Conservation (phyloP, 495 filamentous ascomycete genomes). For the Podospora pseudopauciseta region DNA sequence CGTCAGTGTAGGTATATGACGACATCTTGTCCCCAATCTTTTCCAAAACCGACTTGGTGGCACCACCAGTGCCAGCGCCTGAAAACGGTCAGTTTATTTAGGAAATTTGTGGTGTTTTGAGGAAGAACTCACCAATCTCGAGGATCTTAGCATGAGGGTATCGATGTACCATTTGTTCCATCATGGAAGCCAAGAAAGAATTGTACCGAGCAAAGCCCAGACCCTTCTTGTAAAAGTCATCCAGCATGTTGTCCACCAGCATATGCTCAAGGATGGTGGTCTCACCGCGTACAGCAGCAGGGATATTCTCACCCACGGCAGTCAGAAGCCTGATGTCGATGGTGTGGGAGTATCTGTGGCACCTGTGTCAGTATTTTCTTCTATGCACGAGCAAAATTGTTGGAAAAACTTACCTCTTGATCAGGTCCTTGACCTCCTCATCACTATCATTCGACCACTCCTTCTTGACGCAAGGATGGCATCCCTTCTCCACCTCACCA, state of each 20-base stretch:
- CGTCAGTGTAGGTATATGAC: conserved; percentile 49
- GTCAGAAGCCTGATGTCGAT: conserved; percentile 18
- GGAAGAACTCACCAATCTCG: conserved; percentile 40
- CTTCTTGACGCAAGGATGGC: conserved; percentile 9
- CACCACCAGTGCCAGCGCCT: conserved; percentile 37
- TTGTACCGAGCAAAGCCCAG: neutral
- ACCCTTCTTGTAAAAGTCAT: neutral
- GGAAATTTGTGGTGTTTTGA: neutral
- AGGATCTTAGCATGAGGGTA: conserved; percentile 36
- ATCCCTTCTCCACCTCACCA: conserved; percentile 4
- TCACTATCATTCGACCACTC: conserved; percentile 16
- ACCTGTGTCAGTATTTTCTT: neutral
- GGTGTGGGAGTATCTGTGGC: conserved; percentile 9
- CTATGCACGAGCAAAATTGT: too few species aligned
- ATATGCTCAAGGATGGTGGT: conserved; percentile 42
- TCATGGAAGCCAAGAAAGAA: neutral
- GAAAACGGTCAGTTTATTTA: neutral
- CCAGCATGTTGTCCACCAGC: conserved; percentile 9
- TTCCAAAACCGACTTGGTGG: conserved; percentile 33
- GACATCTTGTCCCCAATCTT: conserved; percentile 16
- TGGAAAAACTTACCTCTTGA: neutral
- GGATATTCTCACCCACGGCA: conserved; percentile 36
- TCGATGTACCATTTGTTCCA: conserved; percentile 37
- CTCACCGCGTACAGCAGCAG: conserved; percentile 22
- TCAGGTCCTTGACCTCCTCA: neutral